Evolutionary conservation across 352 stramenopile species (phyloP).

Genomic region (Elongisporangium prolatum): DNA sequence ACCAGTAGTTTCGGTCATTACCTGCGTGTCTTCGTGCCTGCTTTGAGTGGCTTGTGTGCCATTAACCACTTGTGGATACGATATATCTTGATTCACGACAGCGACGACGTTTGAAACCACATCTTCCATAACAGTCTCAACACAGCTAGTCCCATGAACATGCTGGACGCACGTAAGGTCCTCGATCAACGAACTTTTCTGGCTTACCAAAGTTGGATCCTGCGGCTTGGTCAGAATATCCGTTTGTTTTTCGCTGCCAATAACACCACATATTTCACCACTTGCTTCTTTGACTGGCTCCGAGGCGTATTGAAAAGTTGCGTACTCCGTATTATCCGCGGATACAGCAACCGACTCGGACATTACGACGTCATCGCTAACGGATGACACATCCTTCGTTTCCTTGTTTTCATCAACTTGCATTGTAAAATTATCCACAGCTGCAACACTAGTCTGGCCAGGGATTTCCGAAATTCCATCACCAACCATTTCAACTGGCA

Average conservation of each 20-base stretch:
- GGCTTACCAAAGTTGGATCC: neutral
- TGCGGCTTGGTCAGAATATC: neutral
- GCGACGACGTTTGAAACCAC: neutral
- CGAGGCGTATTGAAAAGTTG: neutral
- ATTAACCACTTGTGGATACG: too few species aligned
- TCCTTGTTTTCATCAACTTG: neutral
- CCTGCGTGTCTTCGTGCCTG: neutral
- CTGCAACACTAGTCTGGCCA: neutral
- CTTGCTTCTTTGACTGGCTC: neutral
- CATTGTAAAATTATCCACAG: neutral
- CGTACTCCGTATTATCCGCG: neutral
- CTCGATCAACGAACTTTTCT: neutral
- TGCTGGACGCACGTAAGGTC: neutral
- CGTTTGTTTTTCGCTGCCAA: neutral
- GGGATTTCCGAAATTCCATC: neutral
- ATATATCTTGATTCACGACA: too few species aligned
- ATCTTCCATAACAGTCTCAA: neutral
- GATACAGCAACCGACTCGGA: neutral
- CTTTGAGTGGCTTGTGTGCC: neutral
- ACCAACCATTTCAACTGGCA: neutral
- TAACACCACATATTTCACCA: too few species aligned
- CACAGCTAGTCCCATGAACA: neutral
- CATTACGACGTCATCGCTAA: neutral
- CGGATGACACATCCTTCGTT: neutral
- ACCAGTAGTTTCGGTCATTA: neutral